phyloP scores from a whole-genome alignment of 495 filamentous ascomycete species.

The Trypethelium eluteriae region DNA sequence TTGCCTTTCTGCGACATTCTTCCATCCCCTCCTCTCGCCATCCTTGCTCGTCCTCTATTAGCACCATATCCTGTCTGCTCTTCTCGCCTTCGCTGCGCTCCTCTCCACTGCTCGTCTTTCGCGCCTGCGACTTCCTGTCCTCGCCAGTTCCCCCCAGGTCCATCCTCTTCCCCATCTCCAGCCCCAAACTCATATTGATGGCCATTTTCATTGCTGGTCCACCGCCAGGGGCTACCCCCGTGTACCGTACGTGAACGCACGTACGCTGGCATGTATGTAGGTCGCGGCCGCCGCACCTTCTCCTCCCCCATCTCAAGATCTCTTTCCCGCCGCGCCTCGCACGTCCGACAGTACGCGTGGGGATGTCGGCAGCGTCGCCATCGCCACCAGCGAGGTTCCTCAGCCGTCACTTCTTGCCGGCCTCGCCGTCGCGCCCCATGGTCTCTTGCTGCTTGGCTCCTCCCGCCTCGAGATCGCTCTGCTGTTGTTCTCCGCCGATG shows the following conservation, averaged over 20 bases:
- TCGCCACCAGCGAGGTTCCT: not conserved
- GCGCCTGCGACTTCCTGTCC: not conserved
- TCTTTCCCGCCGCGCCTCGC: not conserved
- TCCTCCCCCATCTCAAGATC: not conserved
- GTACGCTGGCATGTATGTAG: not conserved
- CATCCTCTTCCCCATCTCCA: not conserved
- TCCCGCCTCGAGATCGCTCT: no score
- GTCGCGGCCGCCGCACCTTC: not conserved
- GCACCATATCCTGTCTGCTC: not conserved
- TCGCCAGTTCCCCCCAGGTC: not conserved
- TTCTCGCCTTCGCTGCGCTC: not conserved
- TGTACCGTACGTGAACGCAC: no score
- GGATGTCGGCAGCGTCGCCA: conserved; percentile 2
- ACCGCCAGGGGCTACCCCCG: no score
- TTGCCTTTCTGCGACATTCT: not conserved
- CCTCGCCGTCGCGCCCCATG: no score
- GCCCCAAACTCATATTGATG: no score
- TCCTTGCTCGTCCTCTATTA: not conserved
- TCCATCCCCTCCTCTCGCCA: not conserved
- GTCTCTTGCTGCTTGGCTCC: no score
- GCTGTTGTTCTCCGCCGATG: no score
- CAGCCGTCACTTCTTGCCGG: no score
- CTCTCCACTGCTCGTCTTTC: not conserved
- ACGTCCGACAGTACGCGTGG: not conserved
- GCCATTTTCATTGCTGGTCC: no score